A percentile compares a stretch with the other conserved stretches of the same genome.
These are phyloP conservation scores for Trichoderma sp. DNA, from an alignment of 2,329 filamentous ascomycete genomes.

Conservation along the genomic window DNA sequence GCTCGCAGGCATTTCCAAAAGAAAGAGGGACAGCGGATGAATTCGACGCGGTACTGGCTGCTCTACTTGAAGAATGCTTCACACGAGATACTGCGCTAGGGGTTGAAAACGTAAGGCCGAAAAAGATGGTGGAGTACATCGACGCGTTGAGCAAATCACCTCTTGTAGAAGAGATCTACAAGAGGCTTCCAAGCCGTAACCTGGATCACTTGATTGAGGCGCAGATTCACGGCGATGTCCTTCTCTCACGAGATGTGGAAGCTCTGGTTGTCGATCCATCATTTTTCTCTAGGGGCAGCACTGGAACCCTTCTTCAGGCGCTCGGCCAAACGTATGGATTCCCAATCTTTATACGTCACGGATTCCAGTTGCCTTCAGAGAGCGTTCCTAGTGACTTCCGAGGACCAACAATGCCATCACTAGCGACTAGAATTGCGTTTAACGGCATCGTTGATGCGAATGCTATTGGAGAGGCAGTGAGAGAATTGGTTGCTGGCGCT, in stretches of 20 bases:
- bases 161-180: background rate
- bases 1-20: conserved; percentile 21
- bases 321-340: conserved; percentile 21
- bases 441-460: conserved; percentile 13
- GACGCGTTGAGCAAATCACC: background rate
- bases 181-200: conserved; percentile 18
- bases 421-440: conserved; percentile 19
- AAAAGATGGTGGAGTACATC: conserved; percentile 13
- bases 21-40: conserved; percentile 21
- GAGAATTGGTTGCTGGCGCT: background rate
- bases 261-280: conserved; percentile 23
- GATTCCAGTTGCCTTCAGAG: conserved; percentile 14
- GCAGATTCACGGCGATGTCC: conserved; percentile 23
- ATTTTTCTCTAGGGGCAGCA: conserved; percentile 18
- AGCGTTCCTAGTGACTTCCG: conserved; percentile 22
- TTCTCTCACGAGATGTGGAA: conserved; percentile 23
- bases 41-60: conserved; percentile 22
- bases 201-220: conserved; percentile 25
- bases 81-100: conserved; percentile 22
- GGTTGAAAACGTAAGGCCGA: conserved; percentile 17
- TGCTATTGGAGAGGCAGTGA: background rate
- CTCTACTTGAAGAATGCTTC: conserved; percentile 24
- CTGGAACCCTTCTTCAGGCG: conserved; percentile 10
- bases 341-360: conserved; percentile 17
- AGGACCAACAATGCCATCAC: conserved; percentile 23